A percentile compares a stretch with the other conserved stretches of the same genome.
phyloP scores from a whole-genome alignment of 192 early-diverging fungal species.

The Gamsiella multidivaricata region DNA sequence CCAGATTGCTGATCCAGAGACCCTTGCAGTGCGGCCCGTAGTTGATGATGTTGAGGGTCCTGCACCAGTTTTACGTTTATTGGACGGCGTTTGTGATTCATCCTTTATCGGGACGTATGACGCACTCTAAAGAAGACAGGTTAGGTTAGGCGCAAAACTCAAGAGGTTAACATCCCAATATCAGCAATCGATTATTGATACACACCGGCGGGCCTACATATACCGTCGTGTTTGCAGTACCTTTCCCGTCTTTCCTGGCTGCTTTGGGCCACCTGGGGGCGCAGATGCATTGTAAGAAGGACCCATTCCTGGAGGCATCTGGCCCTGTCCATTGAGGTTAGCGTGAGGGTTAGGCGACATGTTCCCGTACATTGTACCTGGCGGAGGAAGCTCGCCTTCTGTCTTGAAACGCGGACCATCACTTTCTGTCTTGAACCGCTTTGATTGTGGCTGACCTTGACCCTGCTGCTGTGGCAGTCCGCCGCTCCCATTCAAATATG shows the following conservation, averaged over 20 bases:
- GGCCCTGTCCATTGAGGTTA: slow-evolving; percentile 54
- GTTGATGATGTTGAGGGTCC: slow-evolving; percentile 25
- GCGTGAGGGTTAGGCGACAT: slow-evolving; percentile 58
- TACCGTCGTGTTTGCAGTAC: slow-evolving; percentile 4
- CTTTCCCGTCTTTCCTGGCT: slow-evolving; percentile 22
- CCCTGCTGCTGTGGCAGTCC: slow-evolving; percentile 43
- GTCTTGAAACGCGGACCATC: slow-evolving; percentile 43
- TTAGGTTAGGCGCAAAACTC: no score
- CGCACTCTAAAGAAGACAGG: slow-evolving; percentile 3
- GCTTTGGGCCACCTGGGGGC: slow-evolving; percentile 25
- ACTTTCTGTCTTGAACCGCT: slow-evolving; percentile 47
- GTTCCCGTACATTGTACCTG: slow-evolving; percentile 45
- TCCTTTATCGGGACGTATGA: slow-evolving; percentile 28
- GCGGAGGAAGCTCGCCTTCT: slow-evolving; percentile 45
- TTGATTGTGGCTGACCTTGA: slow-evolving; percentile 50
- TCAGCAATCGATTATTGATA: neutral
- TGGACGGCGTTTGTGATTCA: slow-evolving; percentile 23
- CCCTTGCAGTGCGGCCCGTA: slow-evolving; percentile 13
- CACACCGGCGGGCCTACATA: no score
- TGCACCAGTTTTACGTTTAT: slow-evolving; percentile 39
- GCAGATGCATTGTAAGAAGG: slow-evolving; percentile 34
- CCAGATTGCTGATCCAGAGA: slow-evolving; percentile 29
- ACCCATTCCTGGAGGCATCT: slow-evolving; percentile 58
- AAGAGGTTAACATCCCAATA: no score
- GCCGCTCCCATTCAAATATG: slow-evolving; percentile 55